Conservation (phyloP, 192 early-diverging fungal species). For the Dissophora globulifera region DNA sequence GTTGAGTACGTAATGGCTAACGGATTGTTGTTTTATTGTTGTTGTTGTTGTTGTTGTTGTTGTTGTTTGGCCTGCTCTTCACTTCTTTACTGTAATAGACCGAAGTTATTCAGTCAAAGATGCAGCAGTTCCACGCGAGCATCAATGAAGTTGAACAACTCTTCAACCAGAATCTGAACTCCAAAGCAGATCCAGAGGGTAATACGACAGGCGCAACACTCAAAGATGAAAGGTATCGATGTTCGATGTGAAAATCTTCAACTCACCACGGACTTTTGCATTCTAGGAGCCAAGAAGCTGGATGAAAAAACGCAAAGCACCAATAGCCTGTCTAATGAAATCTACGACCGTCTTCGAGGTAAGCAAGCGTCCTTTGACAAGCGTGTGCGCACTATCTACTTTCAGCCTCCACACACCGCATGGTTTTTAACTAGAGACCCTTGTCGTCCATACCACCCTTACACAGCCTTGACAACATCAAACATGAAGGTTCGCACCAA, state of each 20-base stretch:
- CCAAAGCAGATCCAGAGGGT: constrained; percentile 14
- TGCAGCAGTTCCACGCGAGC: constrained; percentile 41
- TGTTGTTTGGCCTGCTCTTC: no score
- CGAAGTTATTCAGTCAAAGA: constrained; percentile 46
- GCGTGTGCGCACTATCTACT: not conserved
- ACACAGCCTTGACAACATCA: constrained; percentile 28
- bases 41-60: no score
- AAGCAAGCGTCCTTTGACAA: no score
- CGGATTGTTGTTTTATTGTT: no score
- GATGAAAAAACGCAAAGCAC: constrained; percentile 23
- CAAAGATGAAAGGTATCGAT: no score
- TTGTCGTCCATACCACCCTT: no score
- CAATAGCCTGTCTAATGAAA: constrained; percentile 47
- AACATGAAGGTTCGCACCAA: constrained; percentile 34
- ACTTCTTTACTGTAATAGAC: constrained; percentile 13
- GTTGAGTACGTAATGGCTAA: no score
- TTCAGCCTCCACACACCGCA: not conserved
- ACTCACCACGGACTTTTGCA: not conserved
- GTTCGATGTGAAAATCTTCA: no score
- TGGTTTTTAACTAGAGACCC: no score
- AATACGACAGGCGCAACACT: not conserved
- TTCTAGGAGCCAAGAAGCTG: constrained; percentile 17
- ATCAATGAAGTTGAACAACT: constrained; percentile 48
- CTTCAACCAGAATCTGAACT: constrained; percentile 28
- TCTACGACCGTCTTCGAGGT: constrained; percentile 47